Evolutionary conservation across 1,284 basidiomycete species (phyloP).

Genomic region (Salmacisia buchloeana): DNA sequence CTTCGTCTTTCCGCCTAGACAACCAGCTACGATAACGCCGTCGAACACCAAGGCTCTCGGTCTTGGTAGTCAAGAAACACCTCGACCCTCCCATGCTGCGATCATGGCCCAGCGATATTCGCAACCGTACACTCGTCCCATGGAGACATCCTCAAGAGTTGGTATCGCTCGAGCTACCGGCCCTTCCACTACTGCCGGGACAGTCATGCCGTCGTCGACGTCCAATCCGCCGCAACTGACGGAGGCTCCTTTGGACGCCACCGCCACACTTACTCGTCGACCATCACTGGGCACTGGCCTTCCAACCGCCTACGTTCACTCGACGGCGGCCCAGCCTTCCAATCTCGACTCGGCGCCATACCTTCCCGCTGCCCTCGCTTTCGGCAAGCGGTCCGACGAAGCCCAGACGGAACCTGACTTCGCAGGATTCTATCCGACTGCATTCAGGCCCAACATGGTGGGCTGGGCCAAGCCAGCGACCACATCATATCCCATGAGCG

Average conservation of each 20-base stretch:
- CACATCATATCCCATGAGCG: conserved; percentile 4
- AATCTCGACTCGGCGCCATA: background rate
- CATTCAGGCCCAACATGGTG: background rate
- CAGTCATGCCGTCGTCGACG: background rate
- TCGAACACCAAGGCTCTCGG: background rate
- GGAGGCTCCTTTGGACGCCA: background rate
- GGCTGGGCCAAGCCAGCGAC: conserved; percentile 2
- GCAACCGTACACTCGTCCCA: conserved; percentile 3
- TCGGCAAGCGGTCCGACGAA: background rate
- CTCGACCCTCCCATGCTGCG: background rate
- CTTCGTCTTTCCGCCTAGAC: background rate
- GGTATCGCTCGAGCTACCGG: background rate
- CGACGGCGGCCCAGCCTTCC: background rate
- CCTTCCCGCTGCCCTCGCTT: background rate
- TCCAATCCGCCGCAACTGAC: background rate
- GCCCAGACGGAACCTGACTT: background rate
- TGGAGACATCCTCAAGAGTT: background rate
- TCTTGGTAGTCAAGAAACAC: background rate
- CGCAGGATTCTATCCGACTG: background rate
- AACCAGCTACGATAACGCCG: background rate
- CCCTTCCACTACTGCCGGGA: background rate
- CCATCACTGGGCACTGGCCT: background rate
- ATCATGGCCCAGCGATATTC: background rate
- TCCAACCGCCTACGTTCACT: background rate
- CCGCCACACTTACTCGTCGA: background rate